phyloP scores from a whole-genome alignment of 2,329 filamentous ascomycete genomes.

The Knoxdaviesia capensis region DNA sequence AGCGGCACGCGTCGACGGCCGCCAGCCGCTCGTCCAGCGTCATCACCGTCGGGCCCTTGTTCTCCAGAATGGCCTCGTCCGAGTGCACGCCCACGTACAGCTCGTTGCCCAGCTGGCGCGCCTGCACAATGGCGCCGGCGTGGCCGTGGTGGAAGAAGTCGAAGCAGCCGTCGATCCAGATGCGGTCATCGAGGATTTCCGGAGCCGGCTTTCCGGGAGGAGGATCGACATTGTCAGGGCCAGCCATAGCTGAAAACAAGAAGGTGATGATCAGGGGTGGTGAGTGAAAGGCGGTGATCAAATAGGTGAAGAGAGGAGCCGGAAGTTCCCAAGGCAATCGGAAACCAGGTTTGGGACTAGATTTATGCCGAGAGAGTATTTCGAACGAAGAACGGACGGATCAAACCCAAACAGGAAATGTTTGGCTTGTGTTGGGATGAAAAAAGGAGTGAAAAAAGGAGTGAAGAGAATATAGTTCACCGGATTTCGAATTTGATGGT shows the following conservation, averaged over 20 bases:
- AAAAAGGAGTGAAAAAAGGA: no score
- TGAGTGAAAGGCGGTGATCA: not conserved
- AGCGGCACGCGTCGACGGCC: slow-evolving; percentile 86
- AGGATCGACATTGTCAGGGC: slow-evolving; percentile 2
- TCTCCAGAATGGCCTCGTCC: slow-evolving; percentile 84
- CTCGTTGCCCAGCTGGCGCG: slow-evolving; percentile 73
- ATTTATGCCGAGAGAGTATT: no score
- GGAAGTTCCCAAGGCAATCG: no score
- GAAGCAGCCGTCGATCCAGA: slow-evolving; percentile 98
- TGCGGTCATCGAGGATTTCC: slow-evolving; percentile 45
- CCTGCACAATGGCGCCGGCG: slow-evolving; percentile 91
- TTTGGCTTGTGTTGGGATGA: no score
- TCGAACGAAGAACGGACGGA: no score
- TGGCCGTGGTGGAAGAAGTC: slow-evolving; percentile 98
- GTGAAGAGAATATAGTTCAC: no score
- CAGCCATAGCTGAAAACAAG: slow-evolving; percentile 1
- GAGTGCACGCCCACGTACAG: slow-evolving; percentile 88
- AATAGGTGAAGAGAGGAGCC: no score
- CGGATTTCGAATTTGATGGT: no score
- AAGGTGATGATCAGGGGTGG: not conserved
- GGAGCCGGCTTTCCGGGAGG: slow-evolving; percentile 28
- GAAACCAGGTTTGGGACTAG: no score
- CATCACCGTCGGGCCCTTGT: slow-evolving; percentile 98
- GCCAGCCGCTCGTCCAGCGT: slow-evolving; percentile 76
- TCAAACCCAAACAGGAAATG: no score